Percentiles rank a stretch among this genome's conserved stretches.
Evolutionary conservation across 805 yeast species (phyloP).

Genomic region (Schizosaccharomyces lindneri): DNA sequence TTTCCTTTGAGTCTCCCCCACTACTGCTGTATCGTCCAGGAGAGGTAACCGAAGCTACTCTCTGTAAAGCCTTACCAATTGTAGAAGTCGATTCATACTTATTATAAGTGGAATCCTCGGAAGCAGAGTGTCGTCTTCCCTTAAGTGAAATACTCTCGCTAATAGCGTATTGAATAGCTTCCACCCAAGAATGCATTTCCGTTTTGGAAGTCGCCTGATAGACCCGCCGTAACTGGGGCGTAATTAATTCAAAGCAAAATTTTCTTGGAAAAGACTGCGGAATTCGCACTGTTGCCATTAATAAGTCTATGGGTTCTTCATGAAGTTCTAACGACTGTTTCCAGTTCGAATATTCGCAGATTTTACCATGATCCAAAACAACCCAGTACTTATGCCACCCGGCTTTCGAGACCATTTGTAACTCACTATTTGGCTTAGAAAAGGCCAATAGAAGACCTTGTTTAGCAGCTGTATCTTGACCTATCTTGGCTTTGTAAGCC

Average conservation of each 20-base stretch:
- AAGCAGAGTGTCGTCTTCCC: conserved; percentile 3
- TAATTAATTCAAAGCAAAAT: conserved; percentile 51
- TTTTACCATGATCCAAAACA: conserved; percentile 38
- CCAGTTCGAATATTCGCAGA: conserved; percentile 61
- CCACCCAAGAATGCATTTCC: conserved; percentile 51
- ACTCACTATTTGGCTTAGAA: conserved; percentile 17
- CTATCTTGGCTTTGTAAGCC: neutral
- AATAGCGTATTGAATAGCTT: conserved; percentile 32
- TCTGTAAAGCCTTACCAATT: neutral
- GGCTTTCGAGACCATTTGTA: conserved; percentile 15
- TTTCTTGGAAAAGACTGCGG: conserved; percentile 18
- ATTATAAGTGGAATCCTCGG: neutral
- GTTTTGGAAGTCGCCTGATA: conserved; percentile 50
- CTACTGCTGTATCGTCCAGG: neutral
- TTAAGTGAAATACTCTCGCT: conserved; percentile 4
- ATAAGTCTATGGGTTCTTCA: conserved; percentile 39
- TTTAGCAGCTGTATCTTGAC: conserved; percentile 10
- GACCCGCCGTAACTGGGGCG: conserved; percentile 42
- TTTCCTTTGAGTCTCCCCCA: neutral
- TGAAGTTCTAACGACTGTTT: conserved; percentile 40
- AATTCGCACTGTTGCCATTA: conserved; percentile 37
- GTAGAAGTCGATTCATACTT: neutral
- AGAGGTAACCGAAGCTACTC: neutral
- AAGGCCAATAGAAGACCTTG: conserved; percentile 23
- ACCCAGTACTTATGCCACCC: conserved; percentile 83